Evolutionary conservation across 768 basidiomycete genomes (phyloP).

Genomic region (Naganishia onofrii): DNA sequence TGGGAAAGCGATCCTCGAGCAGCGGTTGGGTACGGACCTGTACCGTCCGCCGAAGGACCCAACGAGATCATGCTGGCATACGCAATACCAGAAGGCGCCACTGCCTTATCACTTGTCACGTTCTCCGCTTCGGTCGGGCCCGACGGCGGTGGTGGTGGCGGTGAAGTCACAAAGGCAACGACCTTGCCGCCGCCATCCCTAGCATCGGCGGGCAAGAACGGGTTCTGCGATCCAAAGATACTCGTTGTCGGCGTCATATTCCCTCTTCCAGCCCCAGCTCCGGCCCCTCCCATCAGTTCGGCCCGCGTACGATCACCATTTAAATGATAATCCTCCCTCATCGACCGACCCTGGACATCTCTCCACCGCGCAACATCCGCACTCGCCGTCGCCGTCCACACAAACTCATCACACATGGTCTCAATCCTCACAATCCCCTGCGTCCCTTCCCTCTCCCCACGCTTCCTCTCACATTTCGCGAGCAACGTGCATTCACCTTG

Average conservation of each 20-base stretch:
- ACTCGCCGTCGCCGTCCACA: slow-evolving; percentile 86
- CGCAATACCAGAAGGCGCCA: background rate
- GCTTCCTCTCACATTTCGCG: slow-evolving; percentile 55
- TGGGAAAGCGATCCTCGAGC: slow-evolving; percentile 11
- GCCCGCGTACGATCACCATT: background rate
- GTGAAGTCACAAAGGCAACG: slow-evolving; percentile 8
- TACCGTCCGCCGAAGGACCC: background rate
- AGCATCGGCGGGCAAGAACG: background rate
- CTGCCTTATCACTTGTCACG: background rate
- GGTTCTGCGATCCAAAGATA: slow-evolving; percentile 14
- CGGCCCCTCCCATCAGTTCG: too few relatives aligned
- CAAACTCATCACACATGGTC: slow-evolving; percentile 72
- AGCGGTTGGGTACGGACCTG: background rate
- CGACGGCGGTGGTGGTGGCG: too few relatives aligned
- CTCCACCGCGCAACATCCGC: slow-evolving; percentile 81
- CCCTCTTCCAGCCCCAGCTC: too few relatives aligned
- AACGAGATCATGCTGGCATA: slow-evolving; percentile 14
- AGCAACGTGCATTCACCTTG: slow-evolving; percentile 87
- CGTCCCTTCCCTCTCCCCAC: slow-evolving; percentile 56
- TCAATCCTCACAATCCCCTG: slow-evolving; percentile 81
- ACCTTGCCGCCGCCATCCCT: background rate
- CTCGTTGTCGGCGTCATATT: slow-evolving; percentile 1
- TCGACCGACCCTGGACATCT: slow-evolving; percentile 53
- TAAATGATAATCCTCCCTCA: background rate
- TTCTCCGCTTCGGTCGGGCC: background rate